These are phyloP conservation scores for Zoysia pacifica DNA, from an alignment of 176 grass and related monocot species.

Conservation along the genomic window DNA sequence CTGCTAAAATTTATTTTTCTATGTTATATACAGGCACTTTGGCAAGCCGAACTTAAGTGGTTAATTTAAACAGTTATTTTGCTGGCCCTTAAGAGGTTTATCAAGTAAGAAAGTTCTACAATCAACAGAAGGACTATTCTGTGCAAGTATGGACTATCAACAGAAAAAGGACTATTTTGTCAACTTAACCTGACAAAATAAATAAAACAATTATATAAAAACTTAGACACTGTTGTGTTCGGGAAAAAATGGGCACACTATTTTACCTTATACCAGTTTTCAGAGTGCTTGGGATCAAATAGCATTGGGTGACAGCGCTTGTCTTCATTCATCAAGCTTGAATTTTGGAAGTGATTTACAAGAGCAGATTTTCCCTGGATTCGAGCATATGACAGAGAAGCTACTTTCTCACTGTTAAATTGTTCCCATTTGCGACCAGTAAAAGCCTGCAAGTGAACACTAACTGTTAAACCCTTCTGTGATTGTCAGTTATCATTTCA, in stretches of 20 bases:
- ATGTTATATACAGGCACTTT: not conserved
- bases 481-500: slow-evolving; percentile 6
- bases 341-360: slow-evolving; percentile 48
- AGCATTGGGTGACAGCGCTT: slow-evolving; percentile 46
- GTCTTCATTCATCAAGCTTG: slow-evolving; percentile 52
- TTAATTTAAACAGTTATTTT: not conserved
- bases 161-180: not conserved
- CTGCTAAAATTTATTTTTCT: not conserved
- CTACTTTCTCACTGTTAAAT: slow-evolving; percentile 52
- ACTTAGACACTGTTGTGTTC: too few relatives aligned
- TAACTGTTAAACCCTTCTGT: not conserved
- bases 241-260: not conserved
- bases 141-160: not conserved
- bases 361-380: slow-evolving; percentile 48
- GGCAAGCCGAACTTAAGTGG: not conserved
- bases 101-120: not conserved
- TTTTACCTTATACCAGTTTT: slow-evolving; percentile 41
- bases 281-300: slow-evolving; percentile 35
- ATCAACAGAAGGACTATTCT: not conserved
- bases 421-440: slow-evolving; percentile 50
- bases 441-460: slow-evolving; percentile 40
- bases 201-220: slow-evolving; percentile 13
- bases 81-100: not conserved
- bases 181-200: not conserved
- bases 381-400: slow-evolving; percentile 55